Percentiles rank a stretch among this genome's conserved stretches.
These are phyloP conservation scores for Pseudogymnoascus sp. DNA, from an alignment of 2,329 filamentous ascomycete species.

Conservation along the genomic window DNA sequence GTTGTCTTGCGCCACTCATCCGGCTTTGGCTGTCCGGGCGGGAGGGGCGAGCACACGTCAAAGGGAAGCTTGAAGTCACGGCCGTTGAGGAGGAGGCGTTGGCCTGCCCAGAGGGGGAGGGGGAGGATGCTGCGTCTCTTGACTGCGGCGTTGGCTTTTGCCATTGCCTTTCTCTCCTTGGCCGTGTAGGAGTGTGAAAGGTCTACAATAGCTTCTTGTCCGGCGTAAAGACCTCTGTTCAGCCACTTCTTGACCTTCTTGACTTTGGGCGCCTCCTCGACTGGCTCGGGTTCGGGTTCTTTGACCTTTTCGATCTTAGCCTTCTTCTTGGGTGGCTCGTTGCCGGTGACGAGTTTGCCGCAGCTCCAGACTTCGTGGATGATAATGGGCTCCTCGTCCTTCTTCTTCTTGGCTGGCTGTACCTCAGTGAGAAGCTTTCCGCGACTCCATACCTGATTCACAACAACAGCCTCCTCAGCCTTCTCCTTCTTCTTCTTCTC, in stretches of 20 bases:
- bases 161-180: constrained; percentile 44
- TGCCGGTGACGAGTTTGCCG: constrained; percentile 12
- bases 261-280: constrained; percentile 32
- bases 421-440: constrained; percentile 48
- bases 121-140: constrained; percentile 56
- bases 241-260: constrained; percentile 62
- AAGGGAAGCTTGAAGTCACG: constrained; percentile 84
- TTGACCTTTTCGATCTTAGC: constrained; percentile 28
- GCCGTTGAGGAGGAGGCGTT: constrained; percentile 43
- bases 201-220: constrained; percentile 47
- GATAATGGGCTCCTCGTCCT: constrained; percentile 3
- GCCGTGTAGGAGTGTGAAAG: constrained; percentile 11
- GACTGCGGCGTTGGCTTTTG: constrained; percentile 31
- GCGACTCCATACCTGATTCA: constrained; percentile 56
- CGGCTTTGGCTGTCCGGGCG: constrained; percentile 79
- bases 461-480: constrained; percentile 30
- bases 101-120: constrained; percentile 68
- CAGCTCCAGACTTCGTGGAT: constrained; percentile 3
- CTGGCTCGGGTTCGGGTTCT: constrained; percentile 30
- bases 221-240: constrained; percentile 75
- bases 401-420: constrained; percentile 30
- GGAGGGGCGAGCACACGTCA: constrained; percentile 80
- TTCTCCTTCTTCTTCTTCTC: constrained; percentile 28
- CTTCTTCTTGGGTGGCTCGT: constrained; percentile 24
- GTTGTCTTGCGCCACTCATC: constrained; percentile 89